Percentiles rank a stretch among this genome's conserved stretches.
These are phyloP conservation scores for Tolypocladium tundrense DNA, from an alignment of 2,329 filamentous ascomycete species.

Conservation along the genomic window DNA sequence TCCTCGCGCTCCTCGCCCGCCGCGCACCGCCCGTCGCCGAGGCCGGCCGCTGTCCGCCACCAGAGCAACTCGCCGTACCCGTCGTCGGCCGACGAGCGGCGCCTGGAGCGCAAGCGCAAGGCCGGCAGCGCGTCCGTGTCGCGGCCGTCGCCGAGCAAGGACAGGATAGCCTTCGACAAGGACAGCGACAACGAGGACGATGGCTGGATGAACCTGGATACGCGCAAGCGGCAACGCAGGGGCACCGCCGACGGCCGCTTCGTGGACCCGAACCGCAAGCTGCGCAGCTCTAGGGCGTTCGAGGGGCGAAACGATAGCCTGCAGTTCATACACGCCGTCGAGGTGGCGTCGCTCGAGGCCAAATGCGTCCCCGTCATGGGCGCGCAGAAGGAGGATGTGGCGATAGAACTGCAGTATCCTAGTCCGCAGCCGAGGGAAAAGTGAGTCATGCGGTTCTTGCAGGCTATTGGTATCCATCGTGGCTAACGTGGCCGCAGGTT, in stretches of 20 bases:
- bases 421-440: conserved; percentile 59
- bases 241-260: conserved; percentile 27
- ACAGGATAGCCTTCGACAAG: conserved; percentile 39
- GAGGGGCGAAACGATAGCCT: conserved; percentile 29
- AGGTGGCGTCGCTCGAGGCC: conserved; percentile 41
- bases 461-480: background rate
- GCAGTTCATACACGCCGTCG: conserved; percentile 47
- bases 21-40: conserved; percentile 29
- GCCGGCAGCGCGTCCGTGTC: conserved; percentile 19
- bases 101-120: conserved; percentile 38
- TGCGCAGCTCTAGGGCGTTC: conserved; percentile 36
- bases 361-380: conserved; percentile 41
- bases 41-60: conserved; percentile 21
- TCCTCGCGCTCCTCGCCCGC: conserved; percentile 23
- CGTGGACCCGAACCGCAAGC: conserved; percentile 34
- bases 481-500: conserved; percentile 18
- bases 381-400: conserved; percentile 40
- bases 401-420: conserved; percentile 73
- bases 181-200: conserved; percentile 41
- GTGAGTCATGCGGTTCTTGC: conserved; percentile 12
- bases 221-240: conserved; percentile 38
- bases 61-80: conserved; percentile 33
- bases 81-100: conserved; percentile 27
- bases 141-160: conserved; percentile 35
- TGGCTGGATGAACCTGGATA: conserved; percentile 39